phyloP scores from a whole-genome alignment of 2,329 filamentous ascomycete genomes.

The Calonectria montana region DNA sequence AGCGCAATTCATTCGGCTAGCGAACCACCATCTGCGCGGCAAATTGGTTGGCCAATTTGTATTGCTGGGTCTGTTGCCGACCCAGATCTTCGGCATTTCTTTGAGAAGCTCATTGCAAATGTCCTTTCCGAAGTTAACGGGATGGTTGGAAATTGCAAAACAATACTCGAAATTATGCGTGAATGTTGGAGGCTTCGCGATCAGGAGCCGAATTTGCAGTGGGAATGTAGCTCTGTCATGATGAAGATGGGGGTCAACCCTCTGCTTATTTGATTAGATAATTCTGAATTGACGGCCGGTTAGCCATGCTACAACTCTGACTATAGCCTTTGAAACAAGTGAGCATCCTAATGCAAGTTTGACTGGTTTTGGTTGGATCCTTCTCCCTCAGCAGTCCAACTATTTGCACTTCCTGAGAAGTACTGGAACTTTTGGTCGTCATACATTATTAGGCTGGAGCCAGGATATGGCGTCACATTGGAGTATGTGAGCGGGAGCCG shows the following conservation, averaged over 20 bases:
- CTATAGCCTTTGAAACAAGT: no score
- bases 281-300: not conserved
- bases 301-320: no score
- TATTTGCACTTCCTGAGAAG: not conserved
- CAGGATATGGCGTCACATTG: not conserved
- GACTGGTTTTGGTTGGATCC: no score
- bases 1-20: not conserved
- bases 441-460: not conserved
- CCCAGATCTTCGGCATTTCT: not conserved
- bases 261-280: not conserved
- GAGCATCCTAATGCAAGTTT: no score
- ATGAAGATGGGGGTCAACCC: constrained; percentile 1
- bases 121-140: not conserved
- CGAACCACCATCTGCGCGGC: not conserved
- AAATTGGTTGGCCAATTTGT: constrained; percentile 3
- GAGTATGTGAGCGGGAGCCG: not conserved
- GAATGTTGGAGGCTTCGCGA: not conserved
- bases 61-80: not conserved
- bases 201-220: not conserved
- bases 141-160: not conserved
- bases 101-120: not conserved
- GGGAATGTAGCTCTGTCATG: constrained; percentile 5
- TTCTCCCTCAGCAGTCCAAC: not conserved
- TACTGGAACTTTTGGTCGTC: not conserved
- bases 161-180: not conserved